Base-by-base conservation (phyloP, 306 rosid species). In the Cucurbita ficifolia region DNA sequence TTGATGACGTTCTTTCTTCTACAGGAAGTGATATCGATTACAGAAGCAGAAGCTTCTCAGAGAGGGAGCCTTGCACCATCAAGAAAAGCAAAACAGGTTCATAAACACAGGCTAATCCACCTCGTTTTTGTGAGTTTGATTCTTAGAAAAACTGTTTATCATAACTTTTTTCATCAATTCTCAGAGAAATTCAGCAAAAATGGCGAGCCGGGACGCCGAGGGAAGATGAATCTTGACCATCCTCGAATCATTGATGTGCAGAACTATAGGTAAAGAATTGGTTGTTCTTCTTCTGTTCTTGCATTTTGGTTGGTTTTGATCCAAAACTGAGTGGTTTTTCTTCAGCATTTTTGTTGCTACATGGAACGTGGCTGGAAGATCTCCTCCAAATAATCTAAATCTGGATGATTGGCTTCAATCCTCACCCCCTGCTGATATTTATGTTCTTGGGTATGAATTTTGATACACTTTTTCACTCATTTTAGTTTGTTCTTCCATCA, bases 361-460 rank as follows among this genome's bases (percentile, higher is more conserved):
- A 76, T 95, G 99, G 99, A 95, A 95, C 80, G 97, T 95, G 79
- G 99, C 96, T 54, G 97, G 99, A 82, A 95, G 97, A 85, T 85
- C 97, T 36, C 99, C 99, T 40, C 87, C 99, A 42, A 84, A 82
- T 83, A 91, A 89, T 81, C 82, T 95, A 73, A 87, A 76, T 82
- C 84, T 91, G 76, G 97, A 91, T 56, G 99, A 88, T 59, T 95
- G 96, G 97, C 97, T 95, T 78, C 96, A 91, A 40, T 90, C 97
- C 33, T 81, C 99, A 5, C 89, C 99, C 49, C 96, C 99, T 16
- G 97, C 99, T 3, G 99, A 95, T 78, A 95, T 95, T 74, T 95
- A 95, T 64, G 99, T 95, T 82, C 97, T 95, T 61, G 99, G 99
- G 99, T 95, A 89, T 77, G 92, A 42, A 72, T 71, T 76, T 43